Percentiles rank a stretch among this genome's conserved stretches.
Evolutionary conservation across 208 protist species (phyloP).

Genomic region (Leishmania aethiopica): DNA sequence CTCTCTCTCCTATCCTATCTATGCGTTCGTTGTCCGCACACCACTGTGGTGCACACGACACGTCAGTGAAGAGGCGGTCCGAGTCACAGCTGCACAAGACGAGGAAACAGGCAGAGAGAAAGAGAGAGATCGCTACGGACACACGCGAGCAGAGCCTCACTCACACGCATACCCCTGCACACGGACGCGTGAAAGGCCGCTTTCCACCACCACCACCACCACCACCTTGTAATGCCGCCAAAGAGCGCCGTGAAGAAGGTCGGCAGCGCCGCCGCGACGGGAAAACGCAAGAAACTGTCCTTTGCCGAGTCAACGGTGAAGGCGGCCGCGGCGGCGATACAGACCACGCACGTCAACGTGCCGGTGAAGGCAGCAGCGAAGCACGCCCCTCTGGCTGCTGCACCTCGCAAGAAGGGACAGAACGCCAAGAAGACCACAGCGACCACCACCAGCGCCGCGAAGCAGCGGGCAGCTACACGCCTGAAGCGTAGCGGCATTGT

Average conservation of each 20-base stretch:
- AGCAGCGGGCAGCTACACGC: constrained; percentile 10
- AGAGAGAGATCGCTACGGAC: background rate
- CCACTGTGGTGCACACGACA: background rate
- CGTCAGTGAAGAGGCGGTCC: background rate
- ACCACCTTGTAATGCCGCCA: constrained; percentile 19
- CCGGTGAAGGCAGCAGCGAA: constrained; percentile 3
- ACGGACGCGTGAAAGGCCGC: background rate
- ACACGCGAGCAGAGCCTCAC: background rate
- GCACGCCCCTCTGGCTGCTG: background rate
- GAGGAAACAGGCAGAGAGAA: background rate
- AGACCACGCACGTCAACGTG: constrained; percentile 28
- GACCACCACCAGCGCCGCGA: background rate
- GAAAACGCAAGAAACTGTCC: constrained; percentile 34
- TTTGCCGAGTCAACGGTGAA: constrained; percentile 29
- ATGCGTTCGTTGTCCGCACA: background rate
- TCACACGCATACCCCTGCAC: background rate
- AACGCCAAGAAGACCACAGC: background rate
- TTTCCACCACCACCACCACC: background rate
- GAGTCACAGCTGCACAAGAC: background rate
- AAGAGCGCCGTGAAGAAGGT: constrained; percentile 26
- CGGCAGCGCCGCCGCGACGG: constrained; percentile 7
- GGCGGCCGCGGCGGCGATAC: constrained; percentile 21
- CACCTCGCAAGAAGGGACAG: constrained; percentile 4
- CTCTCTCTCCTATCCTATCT: background rate
- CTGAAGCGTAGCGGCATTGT: constrained; percentile 50